phyloP scores from a whole-genome alignment of 2,329 filamentous ascomycete genomes.

The Claviceps sp. region DNA sequence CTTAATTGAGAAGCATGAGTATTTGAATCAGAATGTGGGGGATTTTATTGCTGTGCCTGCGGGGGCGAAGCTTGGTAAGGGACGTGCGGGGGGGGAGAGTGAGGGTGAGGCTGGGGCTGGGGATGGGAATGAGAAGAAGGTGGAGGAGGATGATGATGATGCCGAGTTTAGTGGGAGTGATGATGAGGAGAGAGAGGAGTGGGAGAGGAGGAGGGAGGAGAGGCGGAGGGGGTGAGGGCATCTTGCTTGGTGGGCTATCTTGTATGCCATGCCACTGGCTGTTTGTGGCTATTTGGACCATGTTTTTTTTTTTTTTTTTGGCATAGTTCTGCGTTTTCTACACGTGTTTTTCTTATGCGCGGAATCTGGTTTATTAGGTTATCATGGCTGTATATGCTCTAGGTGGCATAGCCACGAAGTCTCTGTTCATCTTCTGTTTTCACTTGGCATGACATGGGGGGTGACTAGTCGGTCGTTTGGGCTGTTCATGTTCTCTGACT shows the following conservation, averaged over 20 bases:
- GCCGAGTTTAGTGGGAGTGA: conserved; percentile 52
- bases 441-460: too few relatives aligned
- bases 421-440: too few relatives aligned
- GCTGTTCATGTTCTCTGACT: too few relatives aligned
- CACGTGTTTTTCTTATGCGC: background rate
- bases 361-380: too few relatives aligned
- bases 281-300: background rate
- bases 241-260: background rate
- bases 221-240: conserved; percentile 14
- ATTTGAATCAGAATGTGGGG: conserved; percentile 43
- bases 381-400: too few relatives aligned
- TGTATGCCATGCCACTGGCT: background rate
- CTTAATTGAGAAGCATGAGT: conserved; percentile 59
- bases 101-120: too few relatives aligned
- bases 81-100: too few relatives aligned
- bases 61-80: background rate
- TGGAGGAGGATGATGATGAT: conserved; percentile 26
- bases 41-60: conserved; percentile 36
- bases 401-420: too few relatives aligned
- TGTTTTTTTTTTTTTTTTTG: background rate
- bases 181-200: conserved; percentile 49
- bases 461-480: too few relatives aligned
- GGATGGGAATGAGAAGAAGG: background rate
- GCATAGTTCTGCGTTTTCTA: background rate
- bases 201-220: conserved; percentile 38